Evolutionary conservation across 345 rosid species (phyloP).

Genomic region (Linum lewisii): DNA sequence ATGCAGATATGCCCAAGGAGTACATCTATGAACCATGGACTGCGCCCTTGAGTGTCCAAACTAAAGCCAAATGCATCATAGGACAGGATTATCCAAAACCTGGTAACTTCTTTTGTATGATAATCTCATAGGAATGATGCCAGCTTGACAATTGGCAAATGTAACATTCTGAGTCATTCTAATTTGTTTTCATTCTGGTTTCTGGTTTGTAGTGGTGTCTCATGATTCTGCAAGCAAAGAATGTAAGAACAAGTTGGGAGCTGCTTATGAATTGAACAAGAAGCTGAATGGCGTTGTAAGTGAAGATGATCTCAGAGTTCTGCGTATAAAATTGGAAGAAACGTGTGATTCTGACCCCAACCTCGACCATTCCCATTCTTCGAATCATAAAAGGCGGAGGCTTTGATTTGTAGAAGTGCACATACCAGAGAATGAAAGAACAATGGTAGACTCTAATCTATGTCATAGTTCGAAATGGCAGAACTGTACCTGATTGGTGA

Average conservation of each 20-base stretch:
- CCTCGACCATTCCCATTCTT: background rate
- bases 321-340: constrained; percentile 45
- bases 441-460: too few relatives aligned
- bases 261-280: constrained; percentile 62
- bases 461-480: too few relatives aligned
- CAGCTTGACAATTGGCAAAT: background rate
- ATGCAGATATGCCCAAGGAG: constrained; percentile 87
- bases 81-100: constrained; percentile 88
- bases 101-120: constrained; percentile 30
- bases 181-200: background rate
- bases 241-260: constrained; percentile 68
- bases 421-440: too few relatives aligned
- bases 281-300: constrained; percentile 41
- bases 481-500: too few relatives aligned
- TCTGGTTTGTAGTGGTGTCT: constrained; percentile 47
- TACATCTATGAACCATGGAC: constrained; percentile 95
- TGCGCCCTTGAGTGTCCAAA: constrained; percentile 75
- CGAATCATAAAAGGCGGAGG: background rate
- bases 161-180: background rate
- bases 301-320: constrained; percentile 43
- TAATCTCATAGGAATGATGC: background rate
- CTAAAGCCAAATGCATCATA: constrained; percentile 69
- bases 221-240: constrained; percentile 87
- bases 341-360: background rate
- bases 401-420: too few relatives aligned